phyloP scores from a whole-genome alignment of 164 flowering plant genomes.

The Annona squamosa region DNA sequence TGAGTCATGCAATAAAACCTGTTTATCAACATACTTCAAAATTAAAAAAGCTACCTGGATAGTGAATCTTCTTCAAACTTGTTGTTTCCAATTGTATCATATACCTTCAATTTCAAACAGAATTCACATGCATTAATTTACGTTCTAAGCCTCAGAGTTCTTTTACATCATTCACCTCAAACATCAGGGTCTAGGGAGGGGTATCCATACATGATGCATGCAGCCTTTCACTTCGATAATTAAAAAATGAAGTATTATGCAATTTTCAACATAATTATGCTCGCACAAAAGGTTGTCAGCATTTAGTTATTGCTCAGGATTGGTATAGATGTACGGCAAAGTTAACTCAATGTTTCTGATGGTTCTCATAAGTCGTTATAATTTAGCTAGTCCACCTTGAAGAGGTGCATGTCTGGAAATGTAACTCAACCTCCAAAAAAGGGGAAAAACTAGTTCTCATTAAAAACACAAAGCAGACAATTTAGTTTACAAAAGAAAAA shows the following conservation, averaged over 20 bases:
- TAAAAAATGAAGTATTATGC: neutral
- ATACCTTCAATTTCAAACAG: slow-evolving; percentile 47
- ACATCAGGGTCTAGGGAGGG: too few species aligned
- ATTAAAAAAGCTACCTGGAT: slow-evolving; percentile 35
- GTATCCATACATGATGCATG: too few species aligned
- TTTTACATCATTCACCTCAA: too few species aligned
- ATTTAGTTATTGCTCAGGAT: neutral
- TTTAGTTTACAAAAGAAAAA: neutral
- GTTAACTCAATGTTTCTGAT: neutral
- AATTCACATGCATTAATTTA: neutral
- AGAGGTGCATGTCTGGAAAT: neutral
- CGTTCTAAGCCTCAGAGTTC: neutral
- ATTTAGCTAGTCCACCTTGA: neutral
- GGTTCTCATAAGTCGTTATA: neutral
- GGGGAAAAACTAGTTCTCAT: neutral
- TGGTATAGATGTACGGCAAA: neutral
- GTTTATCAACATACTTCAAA: neutral
- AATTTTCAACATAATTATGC: slow-evolving; percentile 1
- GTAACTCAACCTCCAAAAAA: neutral
- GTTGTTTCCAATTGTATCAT: slow-evolving; percentile 76
- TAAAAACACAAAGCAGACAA: neutral
- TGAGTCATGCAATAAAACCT: neutral
- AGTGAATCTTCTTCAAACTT: slow-evolving; percentile 54
- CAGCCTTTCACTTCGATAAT: neutral
- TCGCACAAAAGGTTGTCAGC: neutral